Conservation (phyloP, 208 protist genomes). For the Leptomonas seymouri region DNA sequence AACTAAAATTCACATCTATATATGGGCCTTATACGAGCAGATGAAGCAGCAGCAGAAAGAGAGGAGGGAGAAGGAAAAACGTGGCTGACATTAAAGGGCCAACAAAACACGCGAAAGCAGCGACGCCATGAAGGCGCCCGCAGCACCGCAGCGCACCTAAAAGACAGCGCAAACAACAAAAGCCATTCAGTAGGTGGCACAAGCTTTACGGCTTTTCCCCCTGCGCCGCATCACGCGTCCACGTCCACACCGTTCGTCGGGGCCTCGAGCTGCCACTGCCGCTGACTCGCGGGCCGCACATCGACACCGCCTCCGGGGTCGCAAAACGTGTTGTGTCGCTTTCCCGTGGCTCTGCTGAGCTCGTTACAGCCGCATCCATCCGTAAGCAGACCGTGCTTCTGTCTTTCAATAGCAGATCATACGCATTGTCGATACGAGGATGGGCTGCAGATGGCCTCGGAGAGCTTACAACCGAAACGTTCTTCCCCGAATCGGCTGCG, state of each 20-base stretch:
- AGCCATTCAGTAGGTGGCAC: neutral
- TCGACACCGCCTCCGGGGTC: neutral
- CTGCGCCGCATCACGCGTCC: neutral
- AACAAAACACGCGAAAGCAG: neutral
- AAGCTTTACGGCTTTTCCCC: neutral
- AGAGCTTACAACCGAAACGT: neutral
- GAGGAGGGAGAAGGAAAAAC: neutral
- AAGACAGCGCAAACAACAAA: neutral
- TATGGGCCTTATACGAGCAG: too few species aligned
- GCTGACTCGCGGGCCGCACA: neutral
- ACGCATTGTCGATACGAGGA: neutral
- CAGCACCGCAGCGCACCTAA: neutral
- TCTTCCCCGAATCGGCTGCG: neutral
- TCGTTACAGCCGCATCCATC: neutral
- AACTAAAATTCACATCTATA: too few species aligned
- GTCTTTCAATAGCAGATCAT: neutral
- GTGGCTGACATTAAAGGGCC: neutral
- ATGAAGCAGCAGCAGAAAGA: neutral
- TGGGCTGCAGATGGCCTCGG: neutral
- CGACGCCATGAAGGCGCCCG: neutral
- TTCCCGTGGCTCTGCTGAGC: neutral
- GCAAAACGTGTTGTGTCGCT: neutral
- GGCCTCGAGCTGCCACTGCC: neutral
- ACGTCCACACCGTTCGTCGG: slow-evolving; percentile 20
- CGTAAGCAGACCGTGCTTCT: neutral